Evolutionary conservation across 495 filamentous ascomycete species (phyloP).

Genomic region (Neurospora sp.): DNA sequence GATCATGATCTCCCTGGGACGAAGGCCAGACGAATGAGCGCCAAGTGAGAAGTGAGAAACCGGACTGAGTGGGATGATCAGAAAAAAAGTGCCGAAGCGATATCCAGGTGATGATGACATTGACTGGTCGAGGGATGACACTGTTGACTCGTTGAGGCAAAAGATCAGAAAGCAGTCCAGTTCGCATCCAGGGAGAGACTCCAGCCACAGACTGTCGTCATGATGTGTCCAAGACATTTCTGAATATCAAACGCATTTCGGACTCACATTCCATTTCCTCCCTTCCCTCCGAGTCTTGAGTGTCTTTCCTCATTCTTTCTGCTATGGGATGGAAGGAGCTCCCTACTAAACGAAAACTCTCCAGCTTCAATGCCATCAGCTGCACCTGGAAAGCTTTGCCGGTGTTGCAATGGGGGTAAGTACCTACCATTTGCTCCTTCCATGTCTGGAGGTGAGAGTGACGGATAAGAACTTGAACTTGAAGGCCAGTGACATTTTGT

Average conservation of each 20-base stretch:
- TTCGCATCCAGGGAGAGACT: not conserved
- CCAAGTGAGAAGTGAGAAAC: not conserved
- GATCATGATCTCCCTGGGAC: not conserved
- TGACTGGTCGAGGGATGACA: not conserved
- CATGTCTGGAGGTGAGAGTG: not conserved
- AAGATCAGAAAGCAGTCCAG: not conserved
- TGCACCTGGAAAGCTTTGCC: not conserved
- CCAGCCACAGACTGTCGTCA: not conserved
- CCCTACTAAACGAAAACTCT: not conserved
- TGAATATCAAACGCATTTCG: not conserved
- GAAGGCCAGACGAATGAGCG: not conserved
- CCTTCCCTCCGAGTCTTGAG: not conserved
- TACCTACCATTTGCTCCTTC: not conserved
- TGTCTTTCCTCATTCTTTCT: not conserved
- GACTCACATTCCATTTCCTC: not conserved
- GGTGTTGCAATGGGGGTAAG: not conserved
- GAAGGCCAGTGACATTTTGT: not conserved
- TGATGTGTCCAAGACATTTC: not conserved
- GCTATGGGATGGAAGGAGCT: not conserved
- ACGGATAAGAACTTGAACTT: no score
- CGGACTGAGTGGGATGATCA: not conserved
- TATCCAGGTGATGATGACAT: constrained; percentile 2
- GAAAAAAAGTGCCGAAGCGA: not conserved
- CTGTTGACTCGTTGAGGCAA: not conserved
- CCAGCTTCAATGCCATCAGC: not conserved